phyloP scores from a whole-genome alignment of 495 filamentous ascomycete species.

The Talaromyces trachyspermus region DNA sequence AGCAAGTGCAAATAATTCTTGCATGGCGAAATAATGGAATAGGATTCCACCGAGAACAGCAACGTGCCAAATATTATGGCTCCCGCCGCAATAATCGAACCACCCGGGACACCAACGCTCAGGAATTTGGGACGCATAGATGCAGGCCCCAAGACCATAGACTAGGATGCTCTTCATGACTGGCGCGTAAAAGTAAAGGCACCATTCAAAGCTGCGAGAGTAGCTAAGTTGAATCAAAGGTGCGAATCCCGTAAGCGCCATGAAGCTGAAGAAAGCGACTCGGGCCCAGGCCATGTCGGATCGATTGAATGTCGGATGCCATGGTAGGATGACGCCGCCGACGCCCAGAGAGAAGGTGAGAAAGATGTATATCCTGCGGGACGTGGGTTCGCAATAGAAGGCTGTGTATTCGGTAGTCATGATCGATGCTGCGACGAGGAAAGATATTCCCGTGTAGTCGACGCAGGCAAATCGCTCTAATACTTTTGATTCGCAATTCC shows the following conservation, averaged over 20 bases:
- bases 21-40: conserved; percentile 95
- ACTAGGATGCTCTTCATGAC: conserved; percentile 77
- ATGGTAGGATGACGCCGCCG: conserved; percentile 85
- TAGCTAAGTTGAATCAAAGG: conserved; percentile 76
- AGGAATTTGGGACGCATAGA: conserved; percentile 92
- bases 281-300: conserved; percentile 85
- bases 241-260: conserved; percentile 85
- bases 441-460: conserved; percentile 95
- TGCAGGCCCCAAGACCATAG: conserved; percentile 73
- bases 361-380: conserved; percentile 79
- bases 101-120: conserved; percentile 87
- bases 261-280: conserved; percentile 83
- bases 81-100: conserved; percentile 91
- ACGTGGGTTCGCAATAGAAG: conserved; percentile 92
- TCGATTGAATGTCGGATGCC: conserved; percentile 94
- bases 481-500: conserved; percentile 78
- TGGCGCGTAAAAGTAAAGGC: conserved; percentile 82
- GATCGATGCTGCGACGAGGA: conserved; percentile 93
- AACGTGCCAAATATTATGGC: conserved; percentile 96
- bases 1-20: conserved; percentile 83
- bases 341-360: conserved; percentile 75
- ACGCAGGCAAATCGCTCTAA: conserved; percentile 97
- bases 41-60: conserved; percentile 94
- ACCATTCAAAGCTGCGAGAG: conserved; percentile 67
- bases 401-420: conserved; percentile 98